Percentiles rank a stretch among this genome's conserved stretches.
phyloP scores from a whole-genome alignment of 352 stramenopile genomes.

The Globisporangium solare region DNA sequence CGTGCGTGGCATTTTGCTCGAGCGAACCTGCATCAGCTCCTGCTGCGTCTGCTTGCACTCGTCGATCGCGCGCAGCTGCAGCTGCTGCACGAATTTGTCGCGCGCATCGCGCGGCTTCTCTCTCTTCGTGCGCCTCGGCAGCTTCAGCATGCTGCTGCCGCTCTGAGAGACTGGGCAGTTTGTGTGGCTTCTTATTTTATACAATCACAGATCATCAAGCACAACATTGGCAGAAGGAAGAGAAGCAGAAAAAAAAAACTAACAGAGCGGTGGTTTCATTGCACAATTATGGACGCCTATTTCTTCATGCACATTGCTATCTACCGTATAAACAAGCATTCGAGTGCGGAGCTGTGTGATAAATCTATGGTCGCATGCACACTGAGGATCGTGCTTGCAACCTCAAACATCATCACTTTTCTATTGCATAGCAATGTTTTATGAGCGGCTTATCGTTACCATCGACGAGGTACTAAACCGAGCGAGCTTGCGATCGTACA shows the following conservation, averaged over 20 bases:
- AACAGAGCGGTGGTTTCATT: too few species aligned
- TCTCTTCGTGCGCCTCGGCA: conserved; percentile 20
- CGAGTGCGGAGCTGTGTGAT: too few species aligned
- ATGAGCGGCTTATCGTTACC: conserved; percentile 42
- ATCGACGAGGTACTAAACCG: conserved; percentile 36
- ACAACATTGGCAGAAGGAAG: too few species aligned
- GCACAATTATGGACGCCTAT: neutral
- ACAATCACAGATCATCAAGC: too few species aligned
- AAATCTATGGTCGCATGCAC: conserved; percentile 76
- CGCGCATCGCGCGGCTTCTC: conserved; percentile 36
- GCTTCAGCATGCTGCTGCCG: conserved; percentile 2
- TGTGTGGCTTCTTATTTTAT: too few species aligned
- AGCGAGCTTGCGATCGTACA: conserved; percentile 53
- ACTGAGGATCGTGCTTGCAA: conserved; percentile 48
- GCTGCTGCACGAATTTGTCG: conserved; percentile 30
- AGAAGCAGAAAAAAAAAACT: too few species aligned
- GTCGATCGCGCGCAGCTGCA: conserved; percentile 32
- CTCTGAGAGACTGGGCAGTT: too few species aligned
- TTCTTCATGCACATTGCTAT: too few species aligned
- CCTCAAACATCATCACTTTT: conserved; percentile 68
- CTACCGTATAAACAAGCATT: too few species aligned
- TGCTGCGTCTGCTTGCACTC: conserved; percentile 25
- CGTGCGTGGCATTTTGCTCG: too few species aligned
- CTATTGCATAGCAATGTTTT: conserved; percentile 44
- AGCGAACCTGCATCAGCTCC: conserved; percentile 45